Evolutionary conservation across 1,139 yeast genomes (phyloP).

Genomic region (Hansenula anomala): DNA sequence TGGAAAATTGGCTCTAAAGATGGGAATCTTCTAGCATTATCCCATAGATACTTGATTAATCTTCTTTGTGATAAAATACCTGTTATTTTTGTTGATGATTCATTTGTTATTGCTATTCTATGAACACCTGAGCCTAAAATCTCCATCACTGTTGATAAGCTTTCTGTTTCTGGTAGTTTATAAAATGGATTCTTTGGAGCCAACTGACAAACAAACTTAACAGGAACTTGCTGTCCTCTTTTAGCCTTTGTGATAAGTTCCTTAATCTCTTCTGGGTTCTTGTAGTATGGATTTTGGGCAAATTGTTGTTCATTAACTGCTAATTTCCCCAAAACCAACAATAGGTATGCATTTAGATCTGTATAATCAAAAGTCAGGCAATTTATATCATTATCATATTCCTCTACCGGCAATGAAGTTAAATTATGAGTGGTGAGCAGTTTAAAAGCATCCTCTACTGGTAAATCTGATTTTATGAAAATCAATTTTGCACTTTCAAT

Average conservation of each 20-base stretch:
- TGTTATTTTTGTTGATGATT: constrained; percentile 41
- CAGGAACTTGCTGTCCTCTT: constrained; percentile 71
- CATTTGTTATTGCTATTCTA: constrained; percentile 76
- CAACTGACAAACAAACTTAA: constrained; percentile 68
- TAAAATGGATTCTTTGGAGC: constrained; percentile 87
- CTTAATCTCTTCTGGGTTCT: constrained; percentile 26
- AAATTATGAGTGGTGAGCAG: constrained; percentile 64
- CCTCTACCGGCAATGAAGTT: constrained; percentile 80
- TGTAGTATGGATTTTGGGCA: constrained; percentile 18
- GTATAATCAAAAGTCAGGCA: constrained; percentile 87
- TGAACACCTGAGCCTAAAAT: constrained; percentile 90
- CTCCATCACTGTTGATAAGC: constrained; percentile 71
- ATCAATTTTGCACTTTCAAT: constrained; percentile 77
- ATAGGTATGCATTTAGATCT: constrained; percentile 79
- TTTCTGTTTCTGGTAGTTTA: constrained; percentile 64
- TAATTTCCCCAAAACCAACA: constrained; percentile 68
- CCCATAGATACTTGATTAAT: constrained; percentile 80
- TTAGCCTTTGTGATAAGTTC: constrained; percentile 44
- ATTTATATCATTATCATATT: constrained; percentile 46
- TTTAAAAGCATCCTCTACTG: constrained; percentile 87
- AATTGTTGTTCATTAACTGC: constrained; percentile 30
- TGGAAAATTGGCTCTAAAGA: constrained; percentile 70
- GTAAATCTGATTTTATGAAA: constrained; percentile 53
- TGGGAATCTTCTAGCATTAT: constrained; percentile 81
- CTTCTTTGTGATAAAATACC: constrained; percentile 91